Evolutionary conservation across 179 eudicot genomes (phyloP).

Genomic region (Camellia oleifera): DNA sequence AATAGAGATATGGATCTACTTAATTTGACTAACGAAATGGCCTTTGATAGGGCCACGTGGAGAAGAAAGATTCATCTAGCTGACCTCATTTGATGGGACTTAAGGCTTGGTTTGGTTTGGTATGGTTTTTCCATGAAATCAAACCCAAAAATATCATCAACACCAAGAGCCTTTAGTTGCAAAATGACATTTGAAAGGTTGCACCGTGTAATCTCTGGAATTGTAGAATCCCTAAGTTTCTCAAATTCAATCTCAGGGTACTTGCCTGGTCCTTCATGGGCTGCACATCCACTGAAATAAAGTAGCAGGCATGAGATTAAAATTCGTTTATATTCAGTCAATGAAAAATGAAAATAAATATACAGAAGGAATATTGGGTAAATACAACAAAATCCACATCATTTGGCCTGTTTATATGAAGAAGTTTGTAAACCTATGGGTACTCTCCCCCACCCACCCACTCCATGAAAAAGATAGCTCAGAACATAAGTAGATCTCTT

Average conservation of each 20-base stretch:
- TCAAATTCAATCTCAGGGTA: conserved; percentile 82
- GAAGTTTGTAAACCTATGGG: background rate
- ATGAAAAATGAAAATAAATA: background rate
- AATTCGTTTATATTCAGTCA: background rate
- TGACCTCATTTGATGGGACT: too few relatives aligned
- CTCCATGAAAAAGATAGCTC: background rate
- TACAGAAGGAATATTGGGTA: background rate
- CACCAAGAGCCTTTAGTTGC: conserved; percentile 93
- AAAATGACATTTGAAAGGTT: conserved; percentile 83
- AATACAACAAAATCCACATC: background rate
- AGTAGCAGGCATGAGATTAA: background rate
- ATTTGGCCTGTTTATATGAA: background rate
- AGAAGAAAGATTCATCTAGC: too few relatives aligned
- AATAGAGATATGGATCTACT: too few relatives aligned
- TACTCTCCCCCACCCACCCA: background rate
- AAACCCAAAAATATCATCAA: conserved; percentile 82
- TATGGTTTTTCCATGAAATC: conserved; percentile 44
- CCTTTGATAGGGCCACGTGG: too few relatives aligned
- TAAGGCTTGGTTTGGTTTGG: too few relatives aligned
- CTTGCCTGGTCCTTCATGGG: conserved; percentile 97
- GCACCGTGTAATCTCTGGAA: conserved; percentile 88
- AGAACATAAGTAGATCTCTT: background rate
- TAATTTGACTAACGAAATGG: too few relatives aligned
- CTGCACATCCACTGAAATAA: conserved; percentile 90
- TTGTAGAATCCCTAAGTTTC: conserved; percentile 77